Base-by-base conservation (phyloP, 352 stramenopile genomes). In the Phytopythium ostracodes region DNA sequence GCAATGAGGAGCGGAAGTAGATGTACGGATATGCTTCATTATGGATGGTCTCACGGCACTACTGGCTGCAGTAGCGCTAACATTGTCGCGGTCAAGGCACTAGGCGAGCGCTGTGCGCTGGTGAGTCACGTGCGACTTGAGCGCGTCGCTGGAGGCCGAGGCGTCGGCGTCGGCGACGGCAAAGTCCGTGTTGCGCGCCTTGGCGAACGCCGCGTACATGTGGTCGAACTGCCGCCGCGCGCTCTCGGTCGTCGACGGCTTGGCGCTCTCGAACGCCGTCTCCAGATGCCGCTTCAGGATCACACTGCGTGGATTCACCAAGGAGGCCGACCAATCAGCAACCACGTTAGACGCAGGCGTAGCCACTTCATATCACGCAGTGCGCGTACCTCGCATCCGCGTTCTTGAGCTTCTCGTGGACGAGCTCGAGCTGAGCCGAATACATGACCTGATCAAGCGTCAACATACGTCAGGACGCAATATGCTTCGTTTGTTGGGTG, bases 401-500 rank as follows among this genome's bases (percentile, higher is more conserved):
- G 22, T 72, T 65, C 17, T 76, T 77, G n/a, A 97, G 76, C 59
- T 91, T 90, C 50, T 96, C 82, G 68, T 98, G 93, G 54, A 98
- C 90, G 55, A 96, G 82, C 66, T 96, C 85, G 8, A 98, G 75
- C 54, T 98, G 92, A 9, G 96, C 96, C n/a, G 92, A 96, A 71
- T 97, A 96, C 80, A 98, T 86, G 66, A 94, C 70, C 86, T 94
- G 49, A n/a, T n/a, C 24, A 24, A 24, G 17, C 12, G 14, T 14
- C 22, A 51, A 31, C 22, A 18, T 4, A n/a, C n/a, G 22, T 51
- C n/a, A 51, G 44, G 22, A 27, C n/a, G 33, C 20, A 25, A n/a
- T 4, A 27, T 51, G 2, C 17, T 24, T 24, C 51, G 66, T 24
- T 5, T 24, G 20, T 50, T 20, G 11, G 58, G 7, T 15, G 25